These are phyloP conservation scores for Coemansia sp. DNA, from an alignment of 192 early-diverging fungal genomes.

Conservation along the genomic window DNA sequence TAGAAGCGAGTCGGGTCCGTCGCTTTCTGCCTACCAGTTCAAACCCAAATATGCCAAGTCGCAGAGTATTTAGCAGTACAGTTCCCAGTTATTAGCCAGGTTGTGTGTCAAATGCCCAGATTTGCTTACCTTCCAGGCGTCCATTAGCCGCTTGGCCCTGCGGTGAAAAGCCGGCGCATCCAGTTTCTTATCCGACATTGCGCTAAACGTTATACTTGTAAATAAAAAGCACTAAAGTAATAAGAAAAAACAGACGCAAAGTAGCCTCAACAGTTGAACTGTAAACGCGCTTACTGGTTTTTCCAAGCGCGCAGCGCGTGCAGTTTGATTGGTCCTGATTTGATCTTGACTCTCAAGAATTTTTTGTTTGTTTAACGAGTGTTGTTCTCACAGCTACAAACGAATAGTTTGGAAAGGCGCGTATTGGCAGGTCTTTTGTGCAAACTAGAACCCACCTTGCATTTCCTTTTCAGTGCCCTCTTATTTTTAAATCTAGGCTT, in stretches of 20 bases:
- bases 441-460: background rate
- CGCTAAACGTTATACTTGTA: background rate
- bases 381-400: too few relatives aligned
- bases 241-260: background rate
- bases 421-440: too few relatives aligned
- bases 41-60: background rate
- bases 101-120: background rate
- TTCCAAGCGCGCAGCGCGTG: background rate
- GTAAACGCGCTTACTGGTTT: background rate
- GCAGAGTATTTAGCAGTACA: background rate
- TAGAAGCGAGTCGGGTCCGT: constrained; percentile 32
- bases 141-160: constrained; percentile 39
- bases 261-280: background rate
- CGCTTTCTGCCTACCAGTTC: constrained; percentile 9
- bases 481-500: background rate
- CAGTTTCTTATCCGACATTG: constrained; percentile 50
- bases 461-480: background rate
- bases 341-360: background rate
- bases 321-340: background rate
- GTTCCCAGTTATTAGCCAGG: background rate
- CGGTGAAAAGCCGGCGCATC: constrained; percentile 45
- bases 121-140: constrained; percentile 32
- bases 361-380: background rate
- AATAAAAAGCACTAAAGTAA: background rate
- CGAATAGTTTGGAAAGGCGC: too few relatives aligned